Evolutionary conservation across 257 asterid species (phyloP), one percentile per base, ranked within the genome.

Genomic region (Scutellaria baicalensis): DNA sequence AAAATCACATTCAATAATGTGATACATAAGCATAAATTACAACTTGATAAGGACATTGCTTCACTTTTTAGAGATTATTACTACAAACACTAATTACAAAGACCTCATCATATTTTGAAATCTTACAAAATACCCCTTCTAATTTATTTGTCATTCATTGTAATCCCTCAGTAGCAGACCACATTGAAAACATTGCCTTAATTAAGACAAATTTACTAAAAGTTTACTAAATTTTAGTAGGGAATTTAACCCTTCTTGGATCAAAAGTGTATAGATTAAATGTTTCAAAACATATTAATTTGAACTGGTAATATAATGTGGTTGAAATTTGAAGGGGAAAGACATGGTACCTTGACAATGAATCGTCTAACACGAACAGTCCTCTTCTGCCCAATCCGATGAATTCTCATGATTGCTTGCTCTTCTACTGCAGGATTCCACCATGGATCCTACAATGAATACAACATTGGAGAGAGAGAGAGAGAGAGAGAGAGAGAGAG

Each of bases 371-470:
- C 96, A 60, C 82, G 85, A 61, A 89, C 97, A 9, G 89, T 87
- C 42, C 85, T 83, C 66, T 89, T 89, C 64, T 89, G 97, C 51
- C 97, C 97, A 47, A 89, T 89, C 44, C 96, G 84, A 76, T 91
- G 97, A 62, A 91, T 85, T 73, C 97, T 78, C 96, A 89, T 91
- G 69, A 89, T 89, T 56, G 97, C 96, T 77, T 91, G 97, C 79
- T 89, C 97, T 72, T 91, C 97, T 9, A 91, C 95, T 20, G 96
- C 97, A 65, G 97, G 97, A 81, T 91, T 91, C 97, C 96, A 91
- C 97, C 97, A 91, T 62, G 96, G 97, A 84, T 91, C 95, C 97
- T 91, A 61, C 51, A 68, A 17, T 31, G 11, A n/a, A 17, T 6
- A 20, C 40, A 13, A 69, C 33, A 10, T 14, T 18, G 11, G 44